These are phyloP conservation scores for Cercospora nicotianae DNA, from an alignment of 2,329 filamentous ascomycete species.

Conservation along the genomic window DNA sequence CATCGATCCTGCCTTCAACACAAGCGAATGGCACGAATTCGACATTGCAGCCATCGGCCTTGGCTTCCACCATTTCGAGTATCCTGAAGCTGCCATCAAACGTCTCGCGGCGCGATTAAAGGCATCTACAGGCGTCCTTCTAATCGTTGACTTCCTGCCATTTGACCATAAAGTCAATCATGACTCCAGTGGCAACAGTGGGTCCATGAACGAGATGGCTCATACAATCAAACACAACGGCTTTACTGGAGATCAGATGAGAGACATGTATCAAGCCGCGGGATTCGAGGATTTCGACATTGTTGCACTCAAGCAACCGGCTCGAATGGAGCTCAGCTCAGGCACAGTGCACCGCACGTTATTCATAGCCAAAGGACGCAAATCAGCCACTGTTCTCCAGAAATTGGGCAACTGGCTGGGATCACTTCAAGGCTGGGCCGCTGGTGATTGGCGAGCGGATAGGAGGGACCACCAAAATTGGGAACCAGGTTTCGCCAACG, in stretches of 20 bases:
- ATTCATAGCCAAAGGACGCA: slow-evolving; percentile 38
- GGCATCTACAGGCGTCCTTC: slow-evolving; percentile 31
- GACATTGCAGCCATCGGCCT: slow-evolving; percentile 47
- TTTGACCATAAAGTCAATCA: slow-evolving; percentile 21
- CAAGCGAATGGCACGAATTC: slow-evolving; percentile 41
- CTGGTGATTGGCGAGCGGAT: slow-evolving; percentile 4
- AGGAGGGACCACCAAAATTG: slow-evolving; percentile 6
- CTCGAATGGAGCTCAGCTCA: slow-evolving; percentile 32
- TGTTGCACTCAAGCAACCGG: slow-evolving; percentile 32
- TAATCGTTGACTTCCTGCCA: slow-evolving; percentile 37
- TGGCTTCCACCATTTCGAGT: slow-evolving; percentile 49
- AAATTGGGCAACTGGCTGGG: slow-evolving; percentile 23
- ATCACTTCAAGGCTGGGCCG: slow-evolving; percentile 17
- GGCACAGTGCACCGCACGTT: slow-evolving; percentile 33
- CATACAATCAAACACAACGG: slow-evolving; percentile 40
- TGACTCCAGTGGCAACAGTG: slow-evolving; percentile 10
- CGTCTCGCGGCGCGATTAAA: slow-evolving; percentile 34
- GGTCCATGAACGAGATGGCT: slow-evolving; percentile 29
- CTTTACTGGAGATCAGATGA: slow-evolving; percentile 33
- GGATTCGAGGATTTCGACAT: slow-evolving; percentile 37
- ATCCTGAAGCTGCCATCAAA: slow-evolving; percentile 32
- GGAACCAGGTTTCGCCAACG: slow-evolving; percentile 16
- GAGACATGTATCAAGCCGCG: slow-evolving; percentile 31
- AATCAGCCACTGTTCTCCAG: slow-evolving; percentile 26
- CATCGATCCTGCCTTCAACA: slow-evolving; percentile 28